These are phyloP conservation scores for Phyllosticta capitalensis DNA, from an alignment of 2,329 filamentous ascomycete species.

Conservation along the genomic window DNA sequence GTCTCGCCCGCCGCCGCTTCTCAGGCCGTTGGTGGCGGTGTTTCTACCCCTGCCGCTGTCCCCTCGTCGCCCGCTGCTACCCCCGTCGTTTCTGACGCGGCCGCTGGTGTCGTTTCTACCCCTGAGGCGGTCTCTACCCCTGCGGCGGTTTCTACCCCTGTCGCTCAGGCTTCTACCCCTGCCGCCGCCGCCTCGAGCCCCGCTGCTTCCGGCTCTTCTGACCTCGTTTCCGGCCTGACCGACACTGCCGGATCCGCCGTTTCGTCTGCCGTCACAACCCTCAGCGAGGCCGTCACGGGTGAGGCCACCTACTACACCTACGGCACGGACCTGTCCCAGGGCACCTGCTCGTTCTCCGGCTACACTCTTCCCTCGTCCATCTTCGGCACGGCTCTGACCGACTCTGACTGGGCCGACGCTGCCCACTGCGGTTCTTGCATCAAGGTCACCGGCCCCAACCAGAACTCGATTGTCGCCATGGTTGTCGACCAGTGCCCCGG, in stretches of 20 bases:
- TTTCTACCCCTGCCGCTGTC: background rate
- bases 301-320: conserved; percentile 25
- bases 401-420: conserved; percentile 46
- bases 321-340: conserved; percentile 40
- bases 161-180: background rate
- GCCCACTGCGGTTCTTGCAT: conserved; percentile 54
- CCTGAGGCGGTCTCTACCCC: background rate
- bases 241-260: background rate
- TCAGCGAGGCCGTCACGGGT: conserved; percentile 15
- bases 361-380: conserved; percentile 52
- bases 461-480: conserved; percentile 55
- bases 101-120: background rate
- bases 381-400: conserved; percentile 53
- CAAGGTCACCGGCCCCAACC: conserved; percentile 47
- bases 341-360: conserved; percentile 53
- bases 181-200: conserved; percentile 2
- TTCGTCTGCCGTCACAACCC: background rate
- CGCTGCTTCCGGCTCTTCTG: background rate
- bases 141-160: background rate
- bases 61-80: background rate
- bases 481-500: conserved; percentile 51
- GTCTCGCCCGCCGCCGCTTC: background rate
- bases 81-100: background rate
- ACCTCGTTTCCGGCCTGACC: background rate
- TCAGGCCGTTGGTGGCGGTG: background rate